These are phyloP conservation scores for Eleusine coracana DNA, from an alignment of 176 grass and related monocot genomes.

Conservation along the genomic window DNA sequence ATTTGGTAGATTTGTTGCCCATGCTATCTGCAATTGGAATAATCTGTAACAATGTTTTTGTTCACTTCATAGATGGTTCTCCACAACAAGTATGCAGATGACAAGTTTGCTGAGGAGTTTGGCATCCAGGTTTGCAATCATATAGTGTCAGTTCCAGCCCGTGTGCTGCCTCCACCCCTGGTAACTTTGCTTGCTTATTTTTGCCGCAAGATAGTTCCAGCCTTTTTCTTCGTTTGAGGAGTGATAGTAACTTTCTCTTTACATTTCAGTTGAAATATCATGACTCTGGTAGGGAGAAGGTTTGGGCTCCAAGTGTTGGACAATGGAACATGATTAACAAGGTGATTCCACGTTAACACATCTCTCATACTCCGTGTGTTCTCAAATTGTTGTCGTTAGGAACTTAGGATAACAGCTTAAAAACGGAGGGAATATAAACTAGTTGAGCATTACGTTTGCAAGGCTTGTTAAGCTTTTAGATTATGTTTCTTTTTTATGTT, in stretches of 20 bases:
- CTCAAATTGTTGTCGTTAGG: too few relatives aligned
- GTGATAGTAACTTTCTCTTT: neutral
- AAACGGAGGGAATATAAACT: neutral
- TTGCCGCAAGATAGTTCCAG: neutral
- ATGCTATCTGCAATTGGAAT: neutral
- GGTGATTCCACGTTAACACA: constrained; percentile 40
- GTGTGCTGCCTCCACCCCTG: constrained; percentile 68
- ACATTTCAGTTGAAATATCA: constrained; percentile 74
- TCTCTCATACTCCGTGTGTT: neutral
- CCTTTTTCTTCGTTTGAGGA: neutral
- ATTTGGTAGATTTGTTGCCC: neutral
- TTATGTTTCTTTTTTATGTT: neutral
- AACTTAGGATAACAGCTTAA: too few relatives aligned
- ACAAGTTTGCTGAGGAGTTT: constrained; percentile 64
- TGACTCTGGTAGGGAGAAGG: constrained; percentile 70
- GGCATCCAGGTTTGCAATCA: constrained; percentile 59
- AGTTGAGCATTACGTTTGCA: neutral
- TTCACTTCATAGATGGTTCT: constrained; percentile 58
- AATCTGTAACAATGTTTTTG: neutral
- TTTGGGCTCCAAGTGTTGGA: constrained; percentile 65
- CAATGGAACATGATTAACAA: constrained; percentile 95
- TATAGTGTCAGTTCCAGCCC: constrained; percentile 62
- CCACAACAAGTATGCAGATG: constrained; percentile 66
- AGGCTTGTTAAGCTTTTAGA: neutral
- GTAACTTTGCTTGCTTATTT: constrained; percentile 32